Conservation (phyloP, 768 basidiomycete species). For the Termitomyces heimii region DNA sequence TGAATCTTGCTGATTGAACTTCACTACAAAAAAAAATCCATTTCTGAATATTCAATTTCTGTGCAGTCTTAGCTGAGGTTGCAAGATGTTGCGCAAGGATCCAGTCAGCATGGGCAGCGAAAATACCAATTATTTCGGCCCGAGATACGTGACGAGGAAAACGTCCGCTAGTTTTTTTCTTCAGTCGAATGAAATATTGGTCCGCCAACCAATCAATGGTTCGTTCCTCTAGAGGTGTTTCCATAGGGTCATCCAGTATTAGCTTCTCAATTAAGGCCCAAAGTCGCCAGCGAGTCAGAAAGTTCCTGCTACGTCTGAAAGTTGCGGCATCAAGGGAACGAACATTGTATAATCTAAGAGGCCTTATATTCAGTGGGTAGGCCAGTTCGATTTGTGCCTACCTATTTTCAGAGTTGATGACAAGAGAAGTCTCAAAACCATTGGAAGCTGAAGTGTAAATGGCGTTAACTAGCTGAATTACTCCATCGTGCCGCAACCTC, state of each 20-base stretch:
- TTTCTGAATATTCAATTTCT: slow-evolving; percentile 32
- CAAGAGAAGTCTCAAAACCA: slow-evolving; percentile 11
- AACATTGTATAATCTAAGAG: slow-evolving; percentile 35
- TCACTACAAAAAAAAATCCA: slow-evolving; percentile 44
- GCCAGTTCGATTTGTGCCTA: neutral
- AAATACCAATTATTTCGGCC: slow-evolving; percentile 43
- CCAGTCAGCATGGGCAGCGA: slow-evolving; percentile 58
- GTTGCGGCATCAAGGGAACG: slow-evolving; percentile 39
- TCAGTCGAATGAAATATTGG: slow-evolving; percentile 28
- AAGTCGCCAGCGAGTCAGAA: slow-evolving; percentile 46
- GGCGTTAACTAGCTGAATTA: neutral
- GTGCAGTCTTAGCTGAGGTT: slow-evolving; percentile 14
- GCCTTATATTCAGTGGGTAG: neutral
- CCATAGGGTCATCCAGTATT: slow-evolving; percentile 22
- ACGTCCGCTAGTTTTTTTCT: slow-evolving; percentile 25
- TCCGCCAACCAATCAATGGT: slow-evolving; percentile 46
- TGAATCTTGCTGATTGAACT: slow-evolving; percentile 23
- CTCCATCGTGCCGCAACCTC: neutral
- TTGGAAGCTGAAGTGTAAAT: slow-evolving; percentile 8
- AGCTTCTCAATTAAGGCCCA: slow-evolving; percentile 41
- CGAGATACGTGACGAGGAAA: slow-evolving; percentile 41
- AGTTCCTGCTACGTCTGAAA: slow-evolving; percentile 37
- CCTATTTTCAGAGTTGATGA: slow-evolving; percentile 16
- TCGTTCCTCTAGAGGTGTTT: slow-evolving; percentile 28
- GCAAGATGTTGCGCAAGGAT: slow-evolving; percentile 43